These are phyloP conservation scores for Fusarium haematococcum DNA, from an alignment of 2,329 filamentous ascomycete species.

Conservation along the genomic window DNA sequence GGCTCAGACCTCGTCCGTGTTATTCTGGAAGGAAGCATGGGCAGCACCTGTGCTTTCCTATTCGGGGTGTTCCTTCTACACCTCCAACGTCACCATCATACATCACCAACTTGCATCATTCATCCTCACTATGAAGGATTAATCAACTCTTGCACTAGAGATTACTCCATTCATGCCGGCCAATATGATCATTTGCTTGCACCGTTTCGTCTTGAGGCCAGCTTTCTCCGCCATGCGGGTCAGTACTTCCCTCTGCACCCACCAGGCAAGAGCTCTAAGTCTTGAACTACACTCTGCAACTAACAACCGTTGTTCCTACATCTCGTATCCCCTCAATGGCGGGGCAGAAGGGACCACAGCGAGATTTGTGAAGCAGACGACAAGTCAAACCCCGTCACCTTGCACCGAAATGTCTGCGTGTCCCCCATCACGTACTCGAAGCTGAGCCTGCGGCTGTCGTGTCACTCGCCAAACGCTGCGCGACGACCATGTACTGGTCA, in stretches of 20 bases:
- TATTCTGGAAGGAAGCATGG: constrained; percentile 31
- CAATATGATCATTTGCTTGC: background rate
- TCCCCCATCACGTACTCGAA: constrained; percentile 6
- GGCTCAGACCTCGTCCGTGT: background rate
- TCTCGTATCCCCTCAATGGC: constrained; percentile 16
- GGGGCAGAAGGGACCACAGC: constrained; percentile 12
- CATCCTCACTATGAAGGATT: background rate
- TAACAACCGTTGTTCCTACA: constrained; percentile 6
- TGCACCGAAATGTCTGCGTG: constrained; percentile 6
- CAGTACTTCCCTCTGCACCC: constrained; percentile 6
- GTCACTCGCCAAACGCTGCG: constrained; percentile 4
- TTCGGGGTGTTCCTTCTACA: background rate
- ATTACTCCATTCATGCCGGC: background rate
- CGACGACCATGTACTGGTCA: background rate
- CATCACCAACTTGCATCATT: constrained; percentile 5
- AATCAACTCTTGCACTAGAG: background rate
- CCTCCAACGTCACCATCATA: constrained; percentile 1
- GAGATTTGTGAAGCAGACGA: constrained; percentile 16
- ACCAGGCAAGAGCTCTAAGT: background rate
- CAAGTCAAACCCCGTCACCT: background rate
- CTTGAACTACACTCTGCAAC: background rate
- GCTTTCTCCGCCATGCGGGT: constrained; percentile 3
- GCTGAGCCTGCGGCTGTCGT: background rate
- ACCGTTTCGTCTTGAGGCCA: constrained; percentile 6
- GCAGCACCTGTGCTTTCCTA: constrained; percentile 9